Percentiles rank a stretch among this genome's conserved stretches.
Evolutionary conservation across 257 asterid genomes (phyloP).

Genomic region (Leonotis leonurus): DNA sequence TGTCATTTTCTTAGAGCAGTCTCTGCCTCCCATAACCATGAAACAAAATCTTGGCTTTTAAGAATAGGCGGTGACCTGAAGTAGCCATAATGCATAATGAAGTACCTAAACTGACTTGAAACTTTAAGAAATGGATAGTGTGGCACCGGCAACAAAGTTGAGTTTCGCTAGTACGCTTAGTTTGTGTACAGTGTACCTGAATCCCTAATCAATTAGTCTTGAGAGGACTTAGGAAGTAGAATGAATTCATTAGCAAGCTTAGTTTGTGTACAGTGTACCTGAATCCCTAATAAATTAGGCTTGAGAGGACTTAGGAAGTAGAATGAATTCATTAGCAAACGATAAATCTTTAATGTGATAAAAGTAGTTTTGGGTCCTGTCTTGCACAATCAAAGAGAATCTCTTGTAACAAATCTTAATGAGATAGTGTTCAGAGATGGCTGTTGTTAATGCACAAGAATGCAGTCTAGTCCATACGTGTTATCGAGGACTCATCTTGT

Average conservation of each 20-base stretch:
- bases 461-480: too few relatives aligned
- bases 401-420: neutral
- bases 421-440: too few relatives aligned
- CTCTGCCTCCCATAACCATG: neutral
- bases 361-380: neutral
- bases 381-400: too few relatives aligned
- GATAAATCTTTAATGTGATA: neutral
- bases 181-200: too few relatives aligned
- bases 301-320: neutral
- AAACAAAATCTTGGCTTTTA: neutral
- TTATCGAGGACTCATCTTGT: too few relatives aligned
- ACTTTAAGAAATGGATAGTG: neutral
- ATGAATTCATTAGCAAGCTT: neutral
- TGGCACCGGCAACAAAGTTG: neutral
- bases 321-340: neutral
- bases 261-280: too few relatives aligned
- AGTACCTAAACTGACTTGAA: neutral
- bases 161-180: neutral
- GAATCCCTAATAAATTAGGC: too few relatives aligned
- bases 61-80: neutral
- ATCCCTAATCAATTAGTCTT: too few relatives aligned
- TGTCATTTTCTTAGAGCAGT: neutral
- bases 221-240: neutral
- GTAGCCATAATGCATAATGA: neutral
- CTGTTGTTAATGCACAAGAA: too few relatives aligned